Evolutionary conservation across 129 eudicot species (phyloP).

Genomic region (Flaveria trinervia): DNA sequence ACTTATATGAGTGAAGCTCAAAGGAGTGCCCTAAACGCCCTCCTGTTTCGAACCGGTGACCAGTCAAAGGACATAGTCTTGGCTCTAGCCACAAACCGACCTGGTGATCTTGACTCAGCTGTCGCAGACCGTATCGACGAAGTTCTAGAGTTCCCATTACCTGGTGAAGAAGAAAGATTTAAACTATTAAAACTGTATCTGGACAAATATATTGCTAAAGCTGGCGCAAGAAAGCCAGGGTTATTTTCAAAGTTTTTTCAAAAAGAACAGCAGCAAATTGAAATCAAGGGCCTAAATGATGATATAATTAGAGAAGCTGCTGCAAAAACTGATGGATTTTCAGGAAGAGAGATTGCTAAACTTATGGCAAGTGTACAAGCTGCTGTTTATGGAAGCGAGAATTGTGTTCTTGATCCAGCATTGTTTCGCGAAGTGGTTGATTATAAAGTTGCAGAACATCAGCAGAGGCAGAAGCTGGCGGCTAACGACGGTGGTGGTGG

Average conservation of each 20-base stretch:
- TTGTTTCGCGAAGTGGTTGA: slow-evolving; percentile 90
- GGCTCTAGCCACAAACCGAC: slow-evolving; percentile 96
- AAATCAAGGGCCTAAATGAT: slow-evolving; percentile 70
- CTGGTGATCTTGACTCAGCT: slow-evolving; percentile 98
- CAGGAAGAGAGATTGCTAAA: slow-evolving; percentile 97
- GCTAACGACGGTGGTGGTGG: slow-evolving; percentile 21
- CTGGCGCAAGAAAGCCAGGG: slow-evolving; percentile 75
- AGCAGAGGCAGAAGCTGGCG: slow-evolving; percentile 82
- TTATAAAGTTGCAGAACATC: slow-evolving; percentile 96
- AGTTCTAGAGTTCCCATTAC: slow-evolving; percentile 91
- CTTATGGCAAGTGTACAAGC: slow-evolving; percentile 99
- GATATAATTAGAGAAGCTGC: slow-evolving; percentile 86
- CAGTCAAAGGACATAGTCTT: slow-evolving; percentile 96
- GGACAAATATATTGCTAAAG: slow-evolving; percentile 87
- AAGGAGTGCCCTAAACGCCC: slow-evolving; percentile 97
- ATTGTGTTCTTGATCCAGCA: slow-evolving; percentile 73
- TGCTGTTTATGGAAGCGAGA: slow-evolving; percentile 90
- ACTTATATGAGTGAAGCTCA: slow-evolving; percentile 99
- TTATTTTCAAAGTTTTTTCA: slow-evolving; percentile 54
- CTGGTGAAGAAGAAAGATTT: slow-evolving; percentile 91
- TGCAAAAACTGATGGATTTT: slow-evolving; percentile 78
- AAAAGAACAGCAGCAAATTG: slow-evolving; percentile 81
- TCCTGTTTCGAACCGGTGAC: slow-evolving; percentile 93
- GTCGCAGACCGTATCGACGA: slow-evolving; percentile 96
- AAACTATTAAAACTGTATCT: slow-evolving; percentile 80